Evolutionary conservation across 2,329 filamentous ascomycete species (phyloP).

Genomic region (Botrytis squamosa): DNA sequence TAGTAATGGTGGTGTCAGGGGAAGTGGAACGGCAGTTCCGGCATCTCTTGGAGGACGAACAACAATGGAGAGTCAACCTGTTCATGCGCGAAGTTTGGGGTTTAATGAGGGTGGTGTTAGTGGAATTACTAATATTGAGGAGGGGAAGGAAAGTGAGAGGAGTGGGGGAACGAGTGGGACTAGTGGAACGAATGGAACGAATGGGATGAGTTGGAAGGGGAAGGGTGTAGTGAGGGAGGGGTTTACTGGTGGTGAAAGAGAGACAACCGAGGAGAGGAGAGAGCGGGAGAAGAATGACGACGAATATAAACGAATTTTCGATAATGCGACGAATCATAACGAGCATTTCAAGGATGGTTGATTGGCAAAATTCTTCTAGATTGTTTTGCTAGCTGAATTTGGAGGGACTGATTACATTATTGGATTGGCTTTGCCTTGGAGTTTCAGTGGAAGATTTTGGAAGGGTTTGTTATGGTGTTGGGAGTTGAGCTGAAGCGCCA

Average conservation of each 20-base stretch:
- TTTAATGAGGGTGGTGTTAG: conserved; percentile 34
- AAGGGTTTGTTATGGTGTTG: background rate
- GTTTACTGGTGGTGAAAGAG: background rate
- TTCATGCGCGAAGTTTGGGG: conserved; percentile 32
- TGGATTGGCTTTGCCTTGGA: background rate
- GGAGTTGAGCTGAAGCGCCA: background rate
- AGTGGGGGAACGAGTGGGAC: background rate
- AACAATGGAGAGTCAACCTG: conserved; percentile 33
- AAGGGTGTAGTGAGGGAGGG: background rate
- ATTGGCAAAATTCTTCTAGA: background rate
- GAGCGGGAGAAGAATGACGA: background rate
- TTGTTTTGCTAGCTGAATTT: background rate
- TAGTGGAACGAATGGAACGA: background rate
- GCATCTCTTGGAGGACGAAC: conserved; percentile 29
- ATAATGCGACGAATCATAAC: background rate
- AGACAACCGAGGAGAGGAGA: background rate
- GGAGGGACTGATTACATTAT: background rate
- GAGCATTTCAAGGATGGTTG: background rate
- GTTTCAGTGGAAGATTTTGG: background rate
- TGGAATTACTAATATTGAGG: conserved; percentile 36
- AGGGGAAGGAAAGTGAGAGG: conserved; percentile 19
- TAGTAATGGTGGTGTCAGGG: conserved; percentile 20
- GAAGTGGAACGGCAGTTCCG: conserved; percentile 26
- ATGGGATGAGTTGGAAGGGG: background rate
- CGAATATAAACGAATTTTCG: background rate